A percentile compares a stretch with the other conserved stretches of the same genome.
Conservation (phyloP, 345 rosid genomes). For the Excoecaria cochinchinensis region DNA sequence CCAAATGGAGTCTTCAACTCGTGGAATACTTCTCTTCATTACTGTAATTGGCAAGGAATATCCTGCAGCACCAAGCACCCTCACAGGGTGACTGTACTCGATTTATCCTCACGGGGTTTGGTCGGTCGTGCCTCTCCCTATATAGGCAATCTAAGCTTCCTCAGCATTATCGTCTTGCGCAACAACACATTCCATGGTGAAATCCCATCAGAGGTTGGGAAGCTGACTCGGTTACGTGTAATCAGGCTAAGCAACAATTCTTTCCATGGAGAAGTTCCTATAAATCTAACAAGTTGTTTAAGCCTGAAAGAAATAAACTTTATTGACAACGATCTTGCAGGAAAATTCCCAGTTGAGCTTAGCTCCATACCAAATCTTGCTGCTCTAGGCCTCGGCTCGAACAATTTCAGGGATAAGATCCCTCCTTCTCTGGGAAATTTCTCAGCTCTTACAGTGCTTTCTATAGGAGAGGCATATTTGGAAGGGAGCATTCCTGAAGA, state of each 20-base stretch:
- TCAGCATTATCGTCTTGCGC: background rate
- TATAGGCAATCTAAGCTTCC: background rate
- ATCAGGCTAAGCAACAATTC: background rate
- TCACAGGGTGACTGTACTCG: background rate
- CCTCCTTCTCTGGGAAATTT: background rate
- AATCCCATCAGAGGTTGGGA: background rate
- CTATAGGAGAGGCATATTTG: background rate
- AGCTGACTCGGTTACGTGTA: background rate
- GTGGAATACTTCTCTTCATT: background rate
- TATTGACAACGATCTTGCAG: background rate
- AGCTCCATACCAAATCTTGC: background rate
- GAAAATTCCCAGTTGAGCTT: background rate
- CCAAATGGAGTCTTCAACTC: constrained; percentile 1
- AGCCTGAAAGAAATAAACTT: background rate
- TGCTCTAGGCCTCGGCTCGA: background rate
- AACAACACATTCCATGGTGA: background rate
- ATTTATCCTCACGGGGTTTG: background rate
- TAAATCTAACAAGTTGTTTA: background rate
- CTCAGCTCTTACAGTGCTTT: background rate
- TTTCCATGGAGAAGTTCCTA: background rate
- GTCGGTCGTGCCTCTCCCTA: background rate
- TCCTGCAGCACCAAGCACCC: background rate
- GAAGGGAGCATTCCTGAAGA: background rate
- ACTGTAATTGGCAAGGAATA: background rate
- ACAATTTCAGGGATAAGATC: background rate